Evolutionary conservation across 495 filamentous ascomycete species (phyloP), one percentile per base, ranked within the genome.

Genomic region (Penicillium nucicola): DNA sequence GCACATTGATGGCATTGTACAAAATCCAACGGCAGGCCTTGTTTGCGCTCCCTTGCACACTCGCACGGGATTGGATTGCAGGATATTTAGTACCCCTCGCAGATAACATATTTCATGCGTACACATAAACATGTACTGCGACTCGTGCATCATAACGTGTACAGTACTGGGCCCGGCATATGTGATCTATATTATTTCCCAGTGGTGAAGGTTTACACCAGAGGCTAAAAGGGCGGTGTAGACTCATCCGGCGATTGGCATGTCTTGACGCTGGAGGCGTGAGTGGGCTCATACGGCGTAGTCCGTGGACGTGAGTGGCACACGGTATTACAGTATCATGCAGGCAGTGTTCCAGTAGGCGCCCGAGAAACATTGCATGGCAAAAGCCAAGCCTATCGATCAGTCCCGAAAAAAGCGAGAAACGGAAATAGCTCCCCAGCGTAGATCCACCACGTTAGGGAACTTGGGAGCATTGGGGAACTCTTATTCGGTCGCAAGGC

Each of bases 1-100:
- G 13, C 37, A 42, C n/a, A 53, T 50, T 45, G n/a, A 60, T 23
- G 20, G 45, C 30, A 45, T 11, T 11, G 42, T 60, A 57, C 17
- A 14, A 42, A 57, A 64, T 33, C 11, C 12, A 47, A 37, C 54
- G 53, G 23, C 45, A 44, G 41, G 42, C 41, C 39, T 41, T 47
- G 56, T 38, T 43, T 45, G 25, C 36, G 14, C 42, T 47, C 55
- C 61, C 61, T 61, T 64, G 49, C 58, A 25, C 51, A 32, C 20
- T 22, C 2, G 5, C 20, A 22, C 20, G 51, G 57, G 54, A 30
- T 45, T 25, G 37, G 17, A 19, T 14, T 31, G 46, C 33, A 35
- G 47, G 30, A 44, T 42, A 14, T 14, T 32, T 23, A 36, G 7
- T 4, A 28, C 52, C 42, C 58, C 54, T 61, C 51, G 17, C 50